These are phyloP conservation scores for Stylosanthes scabra DNA, from an alignment of 331 rosid genomes.

Conservation along the genomic window DNA sequence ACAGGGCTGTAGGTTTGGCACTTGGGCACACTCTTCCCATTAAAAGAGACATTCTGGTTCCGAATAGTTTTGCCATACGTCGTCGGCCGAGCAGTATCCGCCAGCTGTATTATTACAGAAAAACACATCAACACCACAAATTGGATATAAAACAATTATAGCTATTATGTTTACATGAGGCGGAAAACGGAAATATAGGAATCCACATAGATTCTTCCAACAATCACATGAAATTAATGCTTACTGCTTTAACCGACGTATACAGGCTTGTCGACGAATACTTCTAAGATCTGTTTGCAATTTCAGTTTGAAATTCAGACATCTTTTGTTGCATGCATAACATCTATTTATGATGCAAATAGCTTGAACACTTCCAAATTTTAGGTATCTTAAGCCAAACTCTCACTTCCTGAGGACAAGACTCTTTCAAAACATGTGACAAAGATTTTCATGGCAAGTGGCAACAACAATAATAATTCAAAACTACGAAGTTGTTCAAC, in stretches of 20 bases:
- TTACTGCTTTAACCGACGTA: constrained; percentile 3
- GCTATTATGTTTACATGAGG: neutral
- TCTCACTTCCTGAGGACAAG: constrained; percentile 18
- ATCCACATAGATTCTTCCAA: constrained; percentile 2
- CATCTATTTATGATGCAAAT: constrained; percentile 13
- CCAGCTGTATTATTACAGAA: constrained; percentile 33
- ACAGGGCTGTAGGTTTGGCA: constrained; percentile 61
- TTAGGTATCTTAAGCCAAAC: constrained; percentile 9
- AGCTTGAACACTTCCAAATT: constrained; percentile 25
- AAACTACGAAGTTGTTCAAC: neutral
- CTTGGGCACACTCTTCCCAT: constrained; percentile 36
- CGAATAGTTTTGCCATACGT: constrained; percentile 37
- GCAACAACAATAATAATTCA: neutral
- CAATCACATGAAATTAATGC: constrained; percentile 25
- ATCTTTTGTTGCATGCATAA: constrained; percentile 7
- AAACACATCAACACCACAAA: constrained; percentile 24
- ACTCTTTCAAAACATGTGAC: constrained; percentile 2
- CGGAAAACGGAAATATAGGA: constrained; percentile 8
- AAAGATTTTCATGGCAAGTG: neutral
- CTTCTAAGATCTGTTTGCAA: neutral
- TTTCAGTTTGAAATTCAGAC: constrained; percentile 13
- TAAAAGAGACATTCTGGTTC: constrained; percentile 38
- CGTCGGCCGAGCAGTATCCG: constrained; percentile 33
- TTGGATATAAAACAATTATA: constrained; percentile 17
- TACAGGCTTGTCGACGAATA: neutral